A percentile compares a stretch with the other conserved stretches of the same genome.
Evolutionary conservation across 1,284 basidiomycete species (phyloP).

Genomic region (Laetiporus sulphureus): DNA sequence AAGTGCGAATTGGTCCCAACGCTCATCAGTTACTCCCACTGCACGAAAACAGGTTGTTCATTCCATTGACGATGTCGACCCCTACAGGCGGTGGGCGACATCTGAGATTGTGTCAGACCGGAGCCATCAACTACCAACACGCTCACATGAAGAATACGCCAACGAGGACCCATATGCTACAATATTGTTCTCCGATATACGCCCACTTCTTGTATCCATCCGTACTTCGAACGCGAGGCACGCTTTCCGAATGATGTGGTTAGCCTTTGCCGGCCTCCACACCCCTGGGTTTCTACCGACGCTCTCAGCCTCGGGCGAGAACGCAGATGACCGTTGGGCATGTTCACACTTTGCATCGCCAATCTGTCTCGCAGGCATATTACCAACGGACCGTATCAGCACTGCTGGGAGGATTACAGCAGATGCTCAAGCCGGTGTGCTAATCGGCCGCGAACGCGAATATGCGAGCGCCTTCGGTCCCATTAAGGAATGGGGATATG

Average conservation of each 20-base stretch:
- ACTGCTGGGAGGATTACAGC: slow-evolving; percentile 28
- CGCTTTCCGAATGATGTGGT: slow-evolving; percentile 69
- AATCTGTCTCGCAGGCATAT: slow-evolving; percentile 41
- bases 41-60: slow-evolving; percentile 7
- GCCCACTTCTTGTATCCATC: slow-evolving; percentile 60
- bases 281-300: slow-evolving; percentile 55
- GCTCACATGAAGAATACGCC: slow-evolving; percentile 49
- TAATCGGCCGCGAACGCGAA: slow-evolving; percentile 59
- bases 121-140: slow-evolving; percentile 41
- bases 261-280: slow-evolving; percentile 73
- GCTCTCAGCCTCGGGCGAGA: slow-evolving; percentile 25
- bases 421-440: slow-evolving; percentile 56
- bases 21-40: slow-evolving; percentile 1
- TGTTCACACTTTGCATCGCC: slow-evolving; percentile 36
- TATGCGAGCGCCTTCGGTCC: slow-evolving; percentile 59
- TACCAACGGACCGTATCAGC: slow-evolving; percentile 33
- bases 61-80: slow-evolving; percentile 36
- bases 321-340: slow-evolving; percentile 63
- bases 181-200: slow-evolving; percentile 78
- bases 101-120: slow-evolving; percentile 51
- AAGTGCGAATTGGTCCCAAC: slow-evolving; percentile 52
- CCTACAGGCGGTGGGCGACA: slow-evolving; percentile 64
- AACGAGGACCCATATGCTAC: slow-evolving; percentile 74
- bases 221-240: slow-evolving; percentile 44
- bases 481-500: slow-evolving; percentile 57